These are phyloP conservation scores for Ceratobasidium papillatum DNA, from an alignment of 1,284 basidiomycete genomes.

Conservation along the genomic window DNA sequence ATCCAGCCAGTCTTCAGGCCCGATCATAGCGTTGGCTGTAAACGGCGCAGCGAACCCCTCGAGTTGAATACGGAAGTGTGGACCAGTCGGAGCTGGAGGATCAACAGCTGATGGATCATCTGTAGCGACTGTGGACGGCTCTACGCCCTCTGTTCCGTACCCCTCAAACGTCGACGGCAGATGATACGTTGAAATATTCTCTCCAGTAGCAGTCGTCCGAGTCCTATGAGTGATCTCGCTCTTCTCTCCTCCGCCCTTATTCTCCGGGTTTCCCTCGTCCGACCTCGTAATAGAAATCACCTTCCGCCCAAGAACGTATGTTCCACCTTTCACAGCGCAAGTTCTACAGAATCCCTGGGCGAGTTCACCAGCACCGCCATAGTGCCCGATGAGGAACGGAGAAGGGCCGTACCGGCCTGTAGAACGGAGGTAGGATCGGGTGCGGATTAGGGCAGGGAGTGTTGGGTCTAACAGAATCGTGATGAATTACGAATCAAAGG, in stretches of 20 bases:
- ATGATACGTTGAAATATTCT: constrained; percentile 28
- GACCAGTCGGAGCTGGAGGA: constrained; percentile 21
- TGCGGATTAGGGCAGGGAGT: constrained; percentile 68
- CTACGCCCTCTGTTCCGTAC: constrained; percentile 37
- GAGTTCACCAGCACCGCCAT: constrained; percentile 92
- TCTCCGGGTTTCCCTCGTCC: constrained; percentile 30
- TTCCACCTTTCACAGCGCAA: constrained; percentile 83
- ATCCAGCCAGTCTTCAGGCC: constrained; percentile 15
- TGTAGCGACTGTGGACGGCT: background rate
- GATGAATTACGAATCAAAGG: constrained; percentile 29
- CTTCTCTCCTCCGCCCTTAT: background rate
- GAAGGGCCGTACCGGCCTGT: constrained; percentile 89
- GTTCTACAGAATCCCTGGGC: constrained; percentile 90
- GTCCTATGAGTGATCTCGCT: constrained; percentile 16
- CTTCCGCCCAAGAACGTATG: constrained; percentile 81
- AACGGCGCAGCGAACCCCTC: constrained; percentile 69
- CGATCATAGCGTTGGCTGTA: constrained; percentile 54
- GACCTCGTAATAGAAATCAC: constrained; percentile 56
- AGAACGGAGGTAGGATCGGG: constrained; percentile 79
- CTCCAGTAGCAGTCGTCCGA: constrained; percentile 15
- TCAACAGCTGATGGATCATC: constrained; percentile 26
- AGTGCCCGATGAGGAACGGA: constrained; percentile 92
- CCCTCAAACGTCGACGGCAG: constrained; percentile 39
- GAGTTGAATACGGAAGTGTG: constrained; percentile 51
- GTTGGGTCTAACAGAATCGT: constrained; percentile 63